Base-by-base conservation (phyloP, 257 asterid species). In the Buddleja alternifolia region DNA sequence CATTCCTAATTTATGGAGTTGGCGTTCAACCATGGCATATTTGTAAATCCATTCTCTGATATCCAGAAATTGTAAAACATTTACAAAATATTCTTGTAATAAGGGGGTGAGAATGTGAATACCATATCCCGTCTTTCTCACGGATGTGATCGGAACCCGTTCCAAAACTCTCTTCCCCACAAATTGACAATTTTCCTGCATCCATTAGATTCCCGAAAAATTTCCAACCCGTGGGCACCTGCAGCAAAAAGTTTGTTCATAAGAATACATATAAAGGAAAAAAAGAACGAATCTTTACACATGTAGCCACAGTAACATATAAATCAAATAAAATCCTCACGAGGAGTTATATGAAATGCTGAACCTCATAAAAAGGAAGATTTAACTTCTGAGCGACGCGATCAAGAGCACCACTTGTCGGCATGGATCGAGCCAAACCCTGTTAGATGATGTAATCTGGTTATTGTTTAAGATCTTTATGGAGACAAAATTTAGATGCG, bases 361-460 rank as follows among this genome's bases (percentile, higher is more conserved):
- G 9, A 66, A 90, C 97, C 97, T 94, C 97, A 46, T 77, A 91
- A 70, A 91, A 87, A 1, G 96, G 92, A 71, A 94, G 92, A 74
- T 86, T 75, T 71, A 94, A 80, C 77, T 87, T 84, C 74, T 87
- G 75, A 53, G 99, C 92, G 75, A 91, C 99, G n/a, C 93, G 88
- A 71, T 94, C 97, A 42, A 94, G 82, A 62, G 99, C 96, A 68
- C 97, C 97, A 76, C 99, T 94, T 41, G 99, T 89, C 50, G 99
- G 97, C 99, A 94, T 94, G 48, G 99, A 94, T 80, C 99, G 88
- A 82, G 99, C 99, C 73, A 94, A 81, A 64, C 97, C 99, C 99
- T 91, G 80, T 53, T 51, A 56, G 20, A 60, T 68, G 29, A 72
- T 50, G 73, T 46, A 21, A 53, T 10, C 51, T 44, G 21, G 11